These are phyloP conservation scores for Huntiella abstrusa DNA, from an alignment of 2,329 filamentous ascomycete genomes.

Conservation along the genomic window DNA sequence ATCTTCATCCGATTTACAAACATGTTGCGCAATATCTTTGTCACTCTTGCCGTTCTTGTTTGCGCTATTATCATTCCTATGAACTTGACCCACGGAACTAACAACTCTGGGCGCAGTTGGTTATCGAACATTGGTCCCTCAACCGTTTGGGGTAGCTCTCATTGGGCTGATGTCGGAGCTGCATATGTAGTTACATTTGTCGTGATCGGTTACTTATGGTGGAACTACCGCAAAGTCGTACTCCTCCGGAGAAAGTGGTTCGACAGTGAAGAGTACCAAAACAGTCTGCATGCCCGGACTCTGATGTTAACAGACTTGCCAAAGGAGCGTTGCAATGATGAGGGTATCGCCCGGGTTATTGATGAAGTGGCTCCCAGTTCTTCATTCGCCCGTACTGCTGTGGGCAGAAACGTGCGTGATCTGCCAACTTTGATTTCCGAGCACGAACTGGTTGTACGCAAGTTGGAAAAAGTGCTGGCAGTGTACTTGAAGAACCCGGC, in stretches of 20 bases:
- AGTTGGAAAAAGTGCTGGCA: slow-evolving; percentile 66
- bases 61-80: slow-evolving; percentile 65
- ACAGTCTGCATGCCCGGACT: slow-evolving; percentile 60
- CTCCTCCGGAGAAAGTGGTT: slow-evolving; percentile 61
- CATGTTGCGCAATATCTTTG: slow-evolving; percentile 87
- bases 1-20: slow-evolving; percentile 74
- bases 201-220: slow-evolving; percentile 69
- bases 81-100: slow-evolving; percentile 33
- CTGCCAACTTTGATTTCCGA: slow-evolving; percentile 70
- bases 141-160: slow-evolving; percentile 30
- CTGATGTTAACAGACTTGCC: slow-evolving; percentile 60
- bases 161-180: slow-evolving; percentile 41
- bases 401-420: slow-evolving; percentile 83
- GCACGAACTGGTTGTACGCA: slow-evolving; percentile 62
- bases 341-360: slow-evolving; percentile 70
- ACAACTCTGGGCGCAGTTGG: slow-evolving; percentile 21
- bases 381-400: slow-evolving; percentile 58
- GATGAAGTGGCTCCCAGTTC: slow-evolving; percentile 63
- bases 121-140: slow-evolving; percentile 41
- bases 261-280: slow-evolving; percentile 70
- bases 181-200: slow-evolving; percentile 53
- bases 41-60: slow-evolving; percentile 51
- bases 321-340: slow-evolving; percentile 56
- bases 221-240: slow-evolving; percentile 63
- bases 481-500: slow-evolving; percentile 82